These are phyloP conservation scores for Aspergillus calidoustus DNA, from an alignment of 2,329 filamentous ascomycete species.

Conservation along the genomic window DNA sequence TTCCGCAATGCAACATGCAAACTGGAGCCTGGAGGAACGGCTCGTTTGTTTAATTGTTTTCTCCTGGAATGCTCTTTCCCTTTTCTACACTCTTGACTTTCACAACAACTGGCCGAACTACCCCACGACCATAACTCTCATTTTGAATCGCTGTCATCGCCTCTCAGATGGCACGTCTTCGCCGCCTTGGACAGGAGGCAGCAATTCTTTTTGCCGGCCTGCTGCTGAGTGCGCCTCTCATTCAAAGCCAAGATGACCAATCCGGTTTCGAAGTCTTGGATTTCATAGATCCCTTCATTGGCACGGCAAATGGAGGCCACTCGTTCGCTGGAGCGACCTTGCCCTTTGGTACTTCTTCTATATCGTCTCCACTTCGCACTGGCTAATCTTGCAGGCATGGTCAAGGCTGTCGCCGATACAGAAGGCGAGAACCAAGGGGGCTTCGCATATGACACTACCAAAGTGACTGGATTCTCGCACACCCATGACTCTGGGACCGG, in stretches of 20 bases:
- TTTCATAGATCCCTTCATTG: conserved; percentile 59
- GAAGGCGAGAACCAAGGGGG: conserved; percentile 60
- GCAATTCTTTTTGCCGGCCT: neutral
- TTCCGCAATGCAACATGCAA: neutral
- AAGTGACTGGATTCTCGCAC: conserved; percentile 57
- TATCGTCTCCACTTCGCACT: neutral
- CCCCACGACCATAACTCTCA: neutral
- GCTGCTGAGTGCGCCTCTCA: neutral
- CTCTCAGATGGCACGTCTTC: no score
- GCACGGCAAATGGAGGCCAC: conserved; percentile 60
- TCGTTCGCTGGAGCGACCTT: conserved; percentile 62
- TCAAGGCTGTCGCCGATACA: conserved; percentile 61
- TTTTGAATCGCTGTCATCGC: neutral
- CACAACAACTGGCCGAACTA: neutral
- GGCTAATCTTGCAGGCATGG: conserved; percentile 49
- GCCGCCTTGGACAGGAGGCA: neutral
- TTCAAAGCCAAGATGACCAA: neutral
- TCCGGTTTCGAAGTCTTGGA: conserved; percentile 41
- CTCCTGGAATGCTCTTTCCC: neutral
- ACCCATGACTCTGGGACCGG: conserved; percentile 61
- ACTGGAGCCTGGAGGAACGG: neutral
- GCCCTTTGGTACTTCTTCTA: conserved; percentile 51
- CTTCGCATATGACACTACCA: conserved; percentile 57
- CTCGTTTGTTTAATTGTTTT: neutral
- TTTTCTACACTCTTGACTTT: neutral